phyloP scores from a whole-genome alignment of 352 stramenopile species.

The Phytophthora sp. region DNA sequence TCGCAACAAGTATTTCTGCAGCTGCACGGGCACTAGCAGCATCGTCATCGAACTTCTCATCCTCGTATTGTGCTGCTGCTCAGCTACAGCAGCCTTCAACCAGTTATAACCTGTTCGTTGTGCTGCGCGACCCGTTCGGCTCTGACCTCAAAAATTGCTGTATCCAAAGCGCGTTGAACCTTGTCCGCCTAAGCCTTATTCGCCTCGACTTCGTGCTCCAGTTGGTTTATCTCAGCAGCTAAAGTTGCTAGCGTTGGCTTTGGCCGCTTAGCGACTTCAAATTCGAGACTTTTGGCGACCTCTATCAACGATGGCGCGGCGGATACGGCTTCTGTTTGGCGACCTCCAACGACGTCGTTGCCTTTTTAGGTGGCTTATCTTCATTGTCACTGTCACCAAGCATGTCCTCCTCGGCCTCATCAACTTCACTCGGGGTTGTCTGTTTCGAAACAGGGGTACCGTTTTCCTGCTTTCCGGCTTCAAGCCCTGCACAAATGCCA shows the following conservation, averaged over 20 bases:
- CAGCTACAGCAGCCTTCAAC: constrained; percentile 41
- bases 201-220: constrained; percentile 39
- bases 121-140: constrained; percentile 33
- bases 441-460: background rate
- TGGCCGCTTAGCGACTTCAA: constrained; percentile 9
- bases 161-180: constrained; percentile 37
- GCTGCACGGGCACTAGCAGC: constrained; percentile 29
- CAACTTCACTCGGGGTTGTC: constrained; percentile 9
- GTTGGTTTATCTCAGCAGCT: constrained; percentile 48
- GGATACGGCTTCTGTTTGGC: constrained; percentile 33
- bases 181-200: constrained; percentile 20
- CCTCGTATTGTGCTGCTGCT: constrained; percentile 58
- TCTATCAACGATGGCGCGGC: constrained; percentile 19
- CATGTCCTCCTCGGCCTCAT: constrained; percentile 40
- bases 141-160: constrained; percentile 35
- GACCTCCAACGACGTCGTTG: constrained; percentile 39
- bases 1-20: constrained; percentile 36
- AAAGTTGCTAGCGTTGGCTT: constrained; percentile 34
- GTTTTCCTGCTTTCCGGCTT: constrained; percentile 24
- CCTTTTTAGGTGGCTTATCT: constrained; percentile 21
- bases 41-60: constrained; percentile 61
- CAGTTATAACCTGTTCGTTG: constrained; percentile 33
- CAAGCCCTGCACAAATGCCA: constrained; percentile 48
- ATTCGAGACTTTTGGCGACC: constrained; percentile 24
- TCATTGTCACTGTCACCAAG: constrained; percentile 41